Conservation (phyloP, 73 alveolate species). For the Tetrahymena malaccensis region DNA sequence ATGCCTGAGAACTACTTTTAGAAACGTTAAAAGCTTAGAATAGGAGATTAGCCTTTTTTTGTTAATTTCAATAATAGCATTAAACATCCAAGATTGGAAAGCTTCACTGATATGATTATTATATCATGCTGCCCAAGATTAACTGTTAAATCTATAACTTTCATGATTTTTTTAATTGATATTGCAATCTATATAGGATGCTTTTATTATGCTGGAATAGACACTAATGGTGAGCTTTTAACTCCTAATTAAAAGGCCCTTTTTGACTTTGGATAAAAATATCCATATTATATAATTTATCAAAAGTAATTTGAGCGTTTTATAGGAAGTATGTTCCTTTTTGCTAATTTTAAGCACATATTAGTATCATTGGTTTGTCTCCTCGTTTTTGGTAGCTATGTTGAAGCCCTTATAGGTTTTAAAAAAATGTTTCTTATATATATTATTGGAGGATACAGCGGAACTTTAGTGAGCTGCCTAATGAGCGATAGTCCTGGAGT, state of each 20-base stretch:
- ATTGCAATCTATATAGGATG: not conserved
- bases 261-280: slow-evolving; percentile 14
- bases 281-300: slow-evolving; percentile 20
- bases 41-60: not conserved
- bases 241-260: slow-evolving; percentile 30
- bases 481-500: slow-evolving; percentile 1
- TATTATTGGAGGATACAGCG: slow-evolving; percentile 28
- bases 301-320: not conserved
- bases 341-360: slow-evolving; percentile 9
- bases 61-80: slow-evolving; percentile 19
- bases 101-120: slow-evolving; percentile 30
- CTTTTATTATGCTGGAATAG: not conserved
- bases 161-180: slow-evolving; percentile 5
- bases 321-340: slow-evolving; percentile 6
- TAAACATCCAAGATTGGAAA: slow-evolving; percentile 28
- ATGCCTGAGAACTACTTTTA: not conserved
- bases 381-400: slow-evolving; percentile 28
- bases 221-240: slow-evolving; percentile 15
- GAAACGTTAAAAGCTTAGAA: not conserved
- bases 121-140: slow-evolving; percentile 37
- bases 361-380: slow-evolving; percentile 18
- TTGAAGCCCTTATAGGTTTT: slow-evolving; percentile 30
- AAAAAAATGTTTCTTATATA: slow-evolving; percentile 28
- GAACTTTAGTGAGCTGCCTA: slow-evolving; percentile 23
- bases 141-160: slow-evolving; percentile 18